phyloP scores from a whole-genome alignment of 140 eudicot species.

The Ambrosia hybrid region DNA sequence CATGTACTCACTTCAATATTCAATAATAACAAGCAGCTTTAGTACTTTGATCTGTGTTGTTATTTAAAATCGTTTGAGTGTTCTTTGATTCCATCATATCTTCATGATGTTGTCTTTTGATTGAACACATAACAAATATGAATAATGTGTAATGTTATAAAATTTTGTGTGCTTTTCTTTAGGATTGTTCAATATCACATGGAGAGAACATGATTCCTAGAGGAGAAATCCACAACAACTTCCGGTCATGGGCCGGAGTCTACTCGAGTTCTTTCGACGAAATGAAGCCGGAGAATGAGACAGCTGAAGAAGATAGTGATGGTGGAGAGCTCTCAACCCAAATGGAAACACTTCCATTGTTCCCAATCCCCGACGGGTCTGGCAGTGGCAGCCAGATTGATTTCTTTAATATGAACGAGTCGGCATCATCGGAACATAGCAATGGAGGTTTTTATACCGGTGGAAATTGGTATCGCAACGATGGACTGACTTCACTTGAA shows the following conservation, averaged over 20 bases:
- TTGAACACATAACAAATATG: too few species aligned
- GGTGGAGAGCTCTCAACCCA: slow-evolving; percentile 26
- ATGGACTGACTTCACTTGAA: slow-evolving; percentile 64
- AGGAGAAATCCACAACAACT: slow-evolving; percentile 34
- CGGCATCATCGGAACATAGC: slow-evolving; percentile 18
- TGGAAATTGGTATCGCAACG: slow-evolving; percentile 41
- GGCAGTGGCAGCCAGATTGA: slow-evolving; percentile 23
- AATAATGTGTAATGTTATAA: too few species aligned
- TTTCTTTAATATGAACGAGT: slow-evolving; percentile 6
- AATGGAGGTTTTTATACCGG: slow-evolving; percentile 31
- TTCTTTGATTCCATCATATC: too few species aligned
- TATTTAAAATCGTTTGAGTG: too few species aligned
- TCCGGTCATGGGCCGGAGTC: slow-evolving; percentile 44
- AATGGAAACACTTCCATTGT: slow-evolving; percentile 78
- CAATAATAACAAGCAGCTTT: too few species aligned
- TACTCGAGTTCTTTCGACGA: slow-evolving; percentile 46
- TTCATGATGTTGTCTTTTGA: background rate
- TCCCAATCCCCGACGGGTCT: slow-evolving; percentile 61
- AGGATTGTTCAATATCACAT: slow-evolving; percentile 81
- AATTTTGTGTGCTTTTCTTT: too few species aligned
- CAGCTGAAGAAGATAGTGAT: slow-evolving; percentile 27
- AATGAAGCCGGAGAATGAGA: slow-evolving; percentile 33
- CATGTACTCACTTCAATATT: too few species aligned
- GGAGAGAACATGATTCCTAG: slow-evolving; percentile 36
- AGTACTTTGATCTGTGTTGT: too few species aligned